These are phyloP conservation scores for Vinca minor DNA, from an alignment of 257 asterid species.

Conservation along the genomic window DNA sequence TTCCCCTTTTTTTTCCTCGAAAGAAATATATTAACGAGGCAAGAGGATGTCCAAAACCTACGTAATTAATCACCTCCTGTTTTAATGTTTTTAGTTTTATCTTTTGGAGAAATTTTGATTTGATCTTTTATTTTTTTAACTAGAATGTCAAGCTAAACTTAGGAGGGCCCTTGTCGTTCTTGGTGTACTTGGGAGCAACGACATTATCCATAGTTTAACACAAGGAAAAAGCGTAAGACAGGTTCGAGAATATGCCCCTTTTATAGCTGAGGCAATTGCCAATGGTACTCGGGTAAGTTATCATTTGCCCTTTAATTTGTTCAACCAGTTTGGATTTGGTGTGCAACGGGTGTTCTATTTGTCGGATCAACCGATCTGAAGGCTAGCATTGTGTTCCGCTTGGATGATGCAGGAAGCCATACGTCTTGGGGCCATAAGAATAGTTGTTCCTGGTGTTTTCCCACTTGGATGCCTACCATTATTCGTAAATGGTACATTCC, in stretches of 20 bases:
- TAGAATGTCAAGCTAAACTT: slow-evolving; percentile 20
- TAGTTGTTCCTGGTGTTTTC: slow-evolving; percentile 14
- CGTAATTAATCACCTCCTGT: too few relatives aligned
- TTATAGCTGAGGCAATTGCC: slow-evolving; percentile 14
- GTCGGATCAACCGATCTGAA: too few relatives aligned
- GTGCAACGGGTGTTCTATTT: too few relatives aligned
- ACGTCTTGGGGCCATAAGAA: background rate
- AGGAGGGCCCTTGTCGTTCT: slow-evolving; percentile 12
- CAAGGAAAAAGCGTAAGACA: slow-evolving; percentile 11
- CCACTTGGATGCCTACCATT: slow-evolving; percentile 13
- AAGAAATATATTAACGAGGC: too few relatives aligned
- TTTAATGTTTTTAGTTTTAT: too few relatives aligned
- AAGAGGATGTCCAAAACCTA: too few relatives aligned
- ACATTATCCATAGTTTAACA: background rate
- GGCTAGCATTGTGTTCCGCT: too few relatives aligned
- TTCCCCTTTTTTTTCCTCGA: too few relatives aligned
- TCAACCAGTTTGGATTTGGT: too few relatives aligned
- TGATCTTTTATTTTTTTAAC: too few relatives aligned
- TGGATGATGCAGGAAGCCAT: slow-evolving; percentile 12
- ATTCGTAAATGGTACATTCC: background rate
- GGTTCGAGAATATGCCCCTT: slow-evolving; percentile 11
- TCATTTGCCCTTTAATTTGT: too few relatives aligned
- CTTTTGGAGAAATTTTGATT: too few relatives aligned
- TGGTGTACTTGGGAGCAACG: slow-evolving; percentile 31
- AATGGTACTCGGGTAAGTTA: slow-evolving; percentile 24